These are phyloP conservation scores for Malassezia arunalokei DNA, from an alignment of 1,284 basidiomycete species.

Conservation along the genomic window DNA sequence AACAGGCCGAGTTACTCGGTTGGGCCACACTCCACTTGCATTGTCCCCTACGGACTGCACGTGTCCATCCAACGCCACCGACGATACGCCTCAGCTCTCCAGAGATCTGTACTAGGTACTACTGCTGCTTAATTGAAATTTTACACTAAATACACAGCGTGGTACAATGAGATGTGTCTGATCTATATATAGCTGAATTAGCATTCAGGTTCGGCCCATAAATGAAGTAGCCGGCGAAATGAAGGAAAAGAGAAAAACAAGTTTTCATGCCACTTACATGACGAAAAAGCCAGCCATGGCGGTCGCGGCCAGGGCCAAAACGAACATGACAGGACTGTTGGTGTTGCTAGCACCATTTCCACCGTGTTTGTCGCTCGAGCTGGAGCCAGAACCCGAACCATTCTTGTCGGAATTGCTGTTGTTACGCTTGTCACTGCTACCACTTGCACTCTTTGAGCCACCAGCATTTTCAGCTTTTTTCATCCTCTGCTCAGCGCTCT, in stretches of 20 bases:
- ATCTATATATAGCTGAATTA: too few species aligned
- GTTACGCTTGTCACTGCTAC: slow-evolving; percentile 1
- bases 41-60: too few species aligned
- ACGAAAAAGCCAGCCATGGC: slow-evolving; percentile 23
- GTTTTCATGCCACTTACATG: slow-evolving; percentile 15
- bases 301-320: slow-evolving; percentile 14
- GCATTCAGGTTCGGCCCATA: too few species aligned
- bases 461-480: neutral
- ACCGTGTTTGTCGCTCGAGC: neutral
- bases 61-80: too few species aligned
- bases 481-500: neutral
- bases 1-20: too few species aligned
- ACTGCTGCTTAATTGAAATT: too few species aligned
- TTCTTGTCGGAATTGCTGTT: neutral
- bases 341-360: slow-evolving; percentile 2
- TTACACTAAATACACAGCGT: too few species aligned
- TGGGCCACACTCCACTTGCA: too few species aligned
- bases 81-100: too few species aligned
- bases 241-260: neutral
- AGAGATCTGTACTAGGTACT: too few species aligned
- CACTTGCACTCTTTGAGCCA: neutral
- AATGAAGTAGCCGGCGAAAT: too few species aligned
- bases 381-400: neutral
- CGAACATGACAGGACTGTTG: slow-evolving; percentile 7
- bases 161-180: too few species aligned